These are phyloP conservation scores for Mortierella sp. DNA, from an alignment of 371 early-diverging fungal species.

Conservation along the genomic window DNA sequence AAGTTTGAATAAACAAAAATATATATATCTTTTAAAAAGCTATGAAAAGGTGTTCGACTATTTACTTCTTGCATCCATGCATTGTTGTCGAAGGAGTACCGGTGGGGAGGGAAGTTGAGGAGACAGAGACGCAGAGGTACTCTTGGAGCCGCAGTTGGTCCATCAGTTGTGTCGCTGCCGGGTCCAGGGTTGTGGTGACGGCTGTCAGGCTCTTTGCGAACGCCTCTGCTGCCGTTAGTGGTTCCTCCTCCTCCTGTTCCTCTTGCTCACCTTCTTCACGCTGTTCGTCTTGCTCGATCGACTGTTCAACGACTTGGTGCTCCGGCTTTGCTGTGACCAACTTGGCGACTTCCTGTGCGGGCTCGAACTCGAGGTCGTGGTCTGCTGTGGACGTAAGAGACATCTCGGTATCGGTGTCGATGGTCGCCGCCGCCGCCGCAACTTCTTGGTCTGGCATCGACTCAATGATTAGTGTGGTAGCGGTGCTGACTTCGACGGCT, in stretches of 20 bases:
- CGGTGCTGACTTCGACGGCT: background rate
- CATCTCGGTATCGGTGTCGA: too few relatives aligned
- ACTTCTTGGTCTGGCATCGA: background rate
- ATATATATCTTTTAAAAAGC: too few relatives aligned
- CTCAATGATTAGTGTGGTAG: background rate
- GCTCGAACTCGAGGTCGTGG: background rate
- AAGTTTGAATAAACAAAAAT: too few relatives aligned
- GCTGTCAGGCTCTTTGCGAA: constrained; percentile 35
- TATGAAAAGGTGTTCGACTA: background rate
- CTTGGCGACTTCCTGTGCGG: background rate
- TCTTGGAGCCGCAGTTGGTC: constrained; percentile 29
- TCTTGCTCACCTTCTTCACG: background rate
- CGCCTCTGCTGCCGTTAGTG: constrained; percentile 15
- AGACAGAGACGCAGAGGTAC: background rate
- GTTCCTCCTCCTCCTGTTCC: background rate
- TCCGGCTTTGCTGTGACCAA: too few relatives aligned
- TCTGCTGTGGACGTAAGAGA: background rate
- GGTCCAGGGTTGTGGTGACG: constrained; percentile 19
- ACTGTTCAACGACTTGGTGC: too few relatives aligned
- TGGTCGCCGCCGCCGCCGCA: background rate
- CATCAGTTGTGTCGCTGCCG: constrained; percentile 25
- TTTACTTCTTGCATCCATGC: background rate
- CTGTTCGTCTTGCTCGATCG: background rate
- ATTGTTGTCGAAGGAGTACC: background rate
- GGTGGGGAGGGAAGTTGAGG: background rate